These are phyloP conservation scores for Paraphaeosphaeria sporulosa DNA, from an alignment of 2,329 filamentous ascomycete species.

Conservation along the genomic window DNA sequence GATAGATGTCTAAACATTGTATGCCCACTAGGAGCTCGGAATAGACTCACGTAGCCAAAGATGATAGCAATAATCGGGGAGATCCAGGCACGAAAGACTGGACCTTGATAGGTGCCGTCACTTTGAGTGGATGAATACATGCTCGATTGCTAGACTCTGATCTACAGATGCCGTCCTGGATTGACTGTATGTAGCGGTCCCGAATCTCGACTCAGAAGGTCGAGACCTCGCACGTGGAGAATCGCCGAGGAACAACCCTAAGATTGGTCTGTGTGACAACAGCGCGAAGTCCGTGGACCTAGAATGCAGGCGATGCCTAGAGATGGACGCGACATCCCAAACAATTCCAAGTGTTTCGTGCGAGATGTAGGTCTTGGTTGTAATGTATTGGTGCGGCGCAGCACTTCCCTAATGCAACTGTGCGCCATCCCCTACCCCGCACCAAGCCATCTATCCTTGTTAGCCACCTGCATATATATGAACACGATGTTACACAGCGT, in stretches of 20 bases:
- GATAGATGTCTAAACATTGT: neutral
- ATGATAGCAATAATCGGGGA: neutral
- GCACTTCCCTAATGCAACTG: neutral
- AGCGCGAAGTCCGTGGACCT: neutral
- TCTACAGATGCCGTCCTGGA: neutral
- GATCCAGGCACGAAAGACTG: neutral
- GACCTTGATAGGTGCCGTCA: neutral
- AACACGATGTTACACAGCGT: too few relatives aligned
- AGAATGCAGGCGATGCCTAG: neutral
- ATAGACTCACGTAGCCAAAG: constrained; percentile 3
- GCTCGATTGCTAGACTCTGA: neutral
- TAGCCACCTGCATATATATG: neutral
- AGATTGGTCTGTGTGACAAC: neutral
- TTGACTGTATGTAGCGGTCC: too few relatives aligned
- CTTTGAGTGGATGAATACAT: neutral
- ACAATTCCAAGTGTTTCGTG: neutral
- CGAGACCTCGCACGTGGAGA: too few relatives aligned
- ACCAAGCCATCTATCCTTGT: neutral
- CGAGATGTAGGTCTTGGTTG: neutral
- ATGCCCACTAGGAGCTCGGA: too few relatives aligned
- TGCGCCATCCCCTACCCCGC: neutral
- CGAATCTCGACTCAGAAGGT: too few relatives aligned
- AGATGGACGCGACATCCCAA: neutral
- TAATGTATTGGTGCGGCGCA: neutral
- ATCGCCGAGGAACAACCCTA: too few relatives aligned